A percentile compares a stretch with the other conserved stretches of the same genome.
Conservation (phyloP, 768 basidiomycete genomes). For the Lepiota venenata region DNA sequence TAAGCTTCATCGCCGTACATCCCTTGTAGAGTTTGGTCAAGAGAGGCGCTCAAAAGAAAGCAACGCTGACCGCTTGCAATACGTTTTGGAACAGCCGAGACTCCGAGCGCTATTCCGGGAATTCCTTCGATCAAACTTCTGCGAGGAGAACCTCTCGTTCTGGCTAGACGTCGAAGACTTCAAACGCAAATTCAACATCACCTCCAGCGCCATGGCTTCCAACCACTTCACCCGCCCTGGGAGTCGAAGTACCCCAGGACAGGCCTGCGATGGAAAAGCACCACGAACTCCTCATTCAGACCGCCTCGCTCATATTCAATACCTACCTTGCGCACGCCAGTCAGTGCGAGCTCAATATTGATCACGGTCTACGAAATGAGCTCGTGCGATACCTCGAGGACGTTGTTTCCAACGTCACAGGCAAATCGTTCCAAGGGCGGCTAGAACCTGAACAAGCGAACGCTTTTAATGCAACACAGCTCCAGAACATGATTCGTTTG, state of each 20-base stretch:
- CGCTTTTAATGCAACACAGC: constrained; percentile 90
- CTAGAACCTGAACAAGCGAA: constrained; percentile 79
- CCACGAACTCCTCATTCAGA: constrained; percentile 91
- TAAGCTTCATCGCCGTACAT: constrained; percentile 77
- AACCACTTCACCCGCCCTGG: constrained; percentile 34
- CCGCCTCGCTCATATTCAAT: constrained; percentile 91
- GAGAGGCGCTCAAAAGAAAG: constrained; percentile 73
- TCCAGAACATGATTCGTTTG: constrained; percentile 88
- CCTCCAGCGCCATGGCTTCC: constrained; percentile 82
- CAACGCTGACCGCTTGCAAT: constrained; percentile 86
- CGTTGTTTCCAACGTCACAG: constrained; percentile 73
- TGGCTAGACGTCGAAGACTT: constrained; percentile 98
- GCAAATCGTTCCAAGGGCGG: constrained; percentile 74
- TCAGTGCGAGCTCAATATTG: constrained; percentile 96
- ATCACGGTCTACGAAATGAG: constrained; percentile 94
- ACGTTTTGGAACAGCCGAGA: constrained; percentile 91
- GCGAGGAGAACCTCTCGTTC: constrained; percentile 97
- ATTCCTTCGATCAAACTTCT: constrained; percentile 91
- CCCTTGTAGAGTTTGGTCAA: constrained; percentile 64
- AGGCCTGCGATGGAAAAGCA: constrained; percentile 95
- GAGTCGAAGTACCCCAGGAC: constrained; percentile 58
- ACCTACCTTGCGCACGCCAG: constrained; percentile 95
- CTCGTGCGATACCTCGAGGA: constrained; percentile 91
- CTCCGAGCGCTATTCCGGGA: constrained; percentile 91
- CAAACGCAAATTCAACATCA: constrained; percentile 93